Evolutionary conservation across 352 stramenopile species (phyloP), one percentile per base, ranked within the genome.

Genomic region (Phytophthora sp.): DNA sequence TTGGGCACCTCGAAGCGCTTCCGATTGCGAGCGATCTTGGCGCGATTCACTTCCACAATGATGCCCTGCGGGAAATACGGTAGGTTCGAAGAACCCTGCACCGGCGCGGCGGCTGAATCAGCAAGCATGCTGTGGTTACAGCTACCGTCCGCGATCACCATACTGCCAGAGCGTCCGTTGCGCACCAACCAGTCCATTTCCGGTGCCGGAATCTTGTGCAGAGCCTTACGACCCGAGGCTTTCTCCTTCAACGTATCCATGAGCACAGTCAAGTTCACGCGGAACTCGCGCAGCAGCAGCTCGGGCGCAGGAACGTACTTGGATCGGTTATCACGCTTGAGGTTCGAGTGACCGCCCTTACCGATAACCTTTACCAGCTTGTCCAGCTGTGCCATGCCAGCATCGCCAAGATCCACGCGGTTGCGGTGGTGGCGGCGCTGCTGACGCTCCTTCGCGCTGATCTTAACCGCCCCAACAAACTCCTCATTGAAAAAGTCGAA

Each of bases 211-310:
- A 93, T 91, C 45, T 88, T 84, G 64, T 89, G 76, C 23, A 90
- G 57, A 15, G 81, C 71, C 58, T 91, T 84, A 23, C 79, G 81
- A 16, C 84, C 84, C 1, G 84, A 77, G 1, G 83, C 82, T 63
- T 90, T 93, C 54, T 91, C 83, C 45, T 84, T 79, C 57, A 93
- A 57, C n/a, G 73, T 68, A 24, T 93, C 76, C 68, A 93, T 87
- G 27, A 91, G 60, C 21, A 81, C 74, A 36, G 80, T 86, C 21
- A 83, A 77, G 26, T 88, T 89, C 23, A 76, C 58, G 13, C 81
- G 81, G 57, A 93, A 90, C 64, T 91, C 84, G 13, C 73, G 83
- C 61, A 93, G 63, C 7, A 93, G 53, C 52, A 90, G 51, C 59
- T 93, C 84, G 16, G 82, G 84, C 0, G 82, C 84, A 13, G 84